Evolutionary conservation across 306 rosid species (phyloP).

Genomic region (Trifolium subterraneum): DNA sequence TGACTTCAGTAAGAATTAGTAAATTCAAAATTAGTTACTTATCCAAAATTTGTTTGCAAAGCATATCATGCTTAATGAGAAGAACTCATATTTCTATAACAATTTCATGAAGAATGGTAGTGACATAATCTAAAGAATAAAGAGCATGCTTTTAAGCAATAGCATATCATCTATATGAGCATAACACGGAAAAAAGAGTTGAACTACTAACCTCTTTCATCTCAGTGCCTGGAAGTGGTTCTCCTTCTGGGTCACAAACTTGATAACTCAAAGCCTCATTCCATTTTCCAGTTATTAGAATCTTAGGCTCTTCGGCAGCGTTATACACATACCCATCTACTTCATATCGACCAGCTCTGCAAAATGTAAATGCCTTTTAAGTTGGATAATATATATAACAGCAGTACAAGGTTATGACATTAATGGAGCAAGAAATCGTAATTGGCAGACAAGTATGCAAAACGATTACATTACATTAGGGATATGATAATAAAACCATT

Average conservation of each 20-base stretch:
- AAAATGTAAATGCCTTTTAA: slow-evolving; percentile 37
- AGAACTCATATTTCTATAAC: background rate
- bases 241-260: slow-evolving; percentile 88
- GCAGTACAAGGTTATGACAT: background rate
- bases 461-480: background rate
- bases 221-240: slow-evolving; percentile 83
- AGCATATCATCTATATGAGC: slow-evolving; percentile 4
- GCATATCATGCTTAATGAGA: background rate
- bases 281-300: slow-evolving; percentile 94
- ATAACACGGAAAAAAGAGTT: slow-evolving; percentile 18
- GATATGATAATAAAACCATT: background rate
- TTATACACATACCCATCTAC: slow-evolving; percentile 89
- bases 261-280: slow-evolving; percentile 84
- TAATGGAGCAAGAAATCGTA: background rate
- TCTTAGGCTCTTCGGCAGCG: slow-evolving; percentile 81
- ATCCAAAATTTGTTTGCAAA: background rate
- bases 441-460: slow-evolving; percentile 9
- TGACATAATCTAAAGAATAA: background rate
- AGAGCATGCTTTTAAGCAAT: background rate
- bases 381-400: background rate
- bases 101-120: slow-evolving; percentile 4
- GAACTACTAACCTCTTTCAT: slow-evolving; percentile 72
- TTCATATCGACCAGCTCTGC: slow-evolving; percentile 91
- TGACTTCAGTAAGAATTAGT: background rate
- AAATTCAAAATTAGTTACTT: background rate